Evolutionary conservation across 371 early-diverging fungal species (phyloP).

Genomic region (Mortierella sp.): DNA sequence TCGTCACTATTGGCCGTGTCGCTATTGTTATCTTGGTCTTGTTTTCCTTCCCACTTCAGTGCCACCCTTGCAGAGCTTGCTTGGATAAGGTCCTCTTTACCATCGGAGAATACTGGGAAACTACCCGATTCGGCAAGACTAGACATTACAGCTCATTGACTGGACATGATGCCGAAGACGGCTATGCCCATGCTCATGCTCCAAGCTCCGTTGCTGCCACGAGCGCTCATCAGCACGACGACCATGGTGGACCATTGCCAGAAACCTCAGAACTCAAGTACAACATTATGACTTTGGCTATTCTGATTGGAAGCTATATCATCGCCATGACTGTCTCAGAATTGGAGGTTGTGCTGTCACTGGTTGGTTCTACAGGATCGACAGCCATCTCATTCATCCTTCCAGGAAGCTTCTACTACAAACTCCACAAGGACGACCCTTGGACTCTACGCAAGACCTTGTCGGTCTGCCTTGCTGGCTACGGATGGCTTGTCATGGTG

Average conservation of each 20-base stretch:
- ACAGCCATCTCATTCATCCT: slow-evolving; percentile 98
- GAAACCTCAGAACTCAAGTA: slow-evolving; percentile 64
- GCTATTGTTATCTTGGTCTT: slow-evolving; percentile 93
- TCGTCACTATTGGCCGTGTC: slow-evolving; percentile 89
- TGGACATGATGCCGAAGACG: slow-evolving; percentile 26
- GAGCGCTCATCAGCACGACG: slow-evolving; percentile 28
- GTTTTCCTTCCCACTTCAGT: slow-evolving; percentile 98
- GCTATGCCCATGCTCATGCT: slow-evolving; percentile 8
- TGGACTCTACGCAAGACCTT: slow-evolving; percentile 68
- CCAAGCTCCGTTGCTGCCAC: slow-evolving; percentile 13
- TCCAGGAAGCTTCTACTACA: slow-evolving; percentile 96
- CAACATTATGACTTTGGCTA: slow-evolving; percentile 74
- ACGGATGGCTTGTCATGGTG: slow-evolving; percentile 74
- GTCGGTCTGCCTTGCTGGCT: slow-evolving; percentile 64
- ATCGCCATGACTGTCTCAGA: slow-evolving; percentile 83
- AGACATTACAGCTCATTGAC: slow-evolving; percentile 18
- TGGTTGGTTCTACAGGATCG: slow-evolving; percentile 99
- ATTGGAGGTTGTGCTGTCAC: slow-evolving; percentile 84
- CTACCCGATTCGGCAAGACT: slow-evolving; percentile 32
- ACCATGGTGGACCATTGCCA: slow-evolving; percentile 29
- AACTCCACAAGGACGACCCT: slow-evolving; percentile 74
- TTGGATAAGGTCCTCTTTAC: slow-evolving; percentile 85
- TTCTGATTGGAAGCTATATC: slow-evolving; percentile 78
- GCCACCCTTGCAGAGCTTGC: slow-evolving; percentile 95
- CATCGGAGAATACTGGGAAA: slow-evolving; percentile 25